Percentiles rank a stretch among this genome's conserved stretches.
phyloP scores from a whole-genome alignment of 2,329 filamentous ascomycete species.

The Aureobasidium vineae region DNA sequence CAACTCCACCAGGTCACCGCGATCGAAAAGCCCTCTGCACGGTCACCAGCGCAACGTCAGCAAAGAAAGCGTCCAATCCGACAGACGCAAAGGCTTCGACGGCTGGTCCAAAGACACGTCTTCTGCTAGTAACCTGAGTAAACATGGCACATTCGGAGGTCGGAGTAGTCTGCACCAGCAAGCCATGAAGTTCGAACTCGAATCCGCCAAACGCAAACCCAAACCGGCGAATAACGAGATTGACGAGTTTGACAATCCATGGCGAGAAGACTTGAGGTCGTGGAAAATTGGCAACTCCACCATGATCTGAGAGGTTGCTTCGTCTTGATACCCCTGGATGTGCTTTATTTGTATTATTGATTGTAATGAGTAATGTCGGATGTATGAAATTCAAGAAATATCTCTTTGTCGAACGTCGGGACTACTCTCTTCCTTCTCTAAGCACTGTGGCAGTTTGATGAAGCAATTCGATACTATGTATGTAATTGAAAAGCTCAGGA shows the following conservation, averaged over 20 bases:
- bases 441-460: no score
- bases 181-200: slow-evolving; percentile 34
- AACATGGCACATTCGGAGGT: slow-evolving; percentile 36
- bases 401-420: no score
- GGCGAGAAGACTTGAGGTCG: slow-evolving; percentile 36
- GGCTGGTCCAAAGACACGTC: slow-evolving; percentile 14
- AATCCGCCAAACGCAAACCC: slow-evolving; percentile 34
- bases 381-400: not conserved
- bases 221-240: slow-evolving; percentile 41
- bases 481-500: no score
- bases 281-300: slow-evolving; percentile 18
- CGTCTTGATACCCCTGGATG: not conserved
- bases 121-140: not conserved
- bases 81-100: slow-evolving; percentile 22
- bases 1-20: not conserved
- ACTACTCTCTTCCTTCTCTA: no score
- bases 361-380: slow-evolving; percentile 3
- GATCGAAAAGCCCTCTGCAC: slow-evolving; percentile 1
- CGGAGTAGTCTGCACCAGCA: slow-evolving; percentile 45
- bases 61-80: slow-evolving; percentile 13
- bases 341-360: not conserved
- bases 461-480: no score
- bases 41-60: slow-evolving; percentile 22
- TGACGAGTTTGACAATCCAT: slow-evolving; percentile 51
- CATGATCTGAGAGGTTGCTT: not conserved